phyloP scores from a whole-genome alignment of 192 early-diverging fungal genomes.

The Chytriomyces sp. region DNA sequence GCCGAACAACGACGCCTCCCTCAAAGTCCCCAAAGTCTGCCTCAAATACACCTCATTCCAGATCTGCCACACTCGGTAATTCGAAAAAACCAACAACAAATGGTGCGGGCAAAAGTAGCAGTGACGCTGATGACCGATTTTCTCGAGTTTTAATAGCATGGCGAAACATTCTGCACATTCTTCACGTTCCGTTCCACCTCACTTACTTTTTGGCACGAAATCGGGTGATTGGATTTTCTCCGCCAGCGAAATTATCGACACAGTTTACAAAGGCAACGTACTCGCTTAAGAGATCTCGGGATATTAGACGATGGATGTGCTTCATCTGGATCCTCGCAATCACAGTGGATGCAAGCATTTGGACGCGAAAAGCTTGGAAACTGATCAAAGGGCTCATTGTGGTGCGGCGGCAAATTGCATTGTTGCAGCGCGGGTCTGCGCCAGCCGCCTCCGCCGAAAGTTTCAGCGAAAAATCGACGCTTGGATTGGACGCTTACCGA shows the following conservation, averaged over 20 bases:
- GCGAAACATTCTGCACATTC: conserved; percentile 17
- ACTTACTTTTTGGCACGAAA: not conserved
- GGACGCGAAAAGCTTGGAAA: not conserved
- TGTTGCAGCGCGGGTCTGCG: not conserved
- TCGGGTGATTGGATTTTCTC: not conserved
- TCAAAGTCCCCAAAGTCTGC: no score
- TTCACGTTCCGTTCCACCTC: not conserved
- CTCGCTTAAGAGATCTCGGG: not conserved
- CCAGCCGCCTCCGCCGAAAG: not conserved
- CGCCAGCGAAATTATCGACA: not conserved
- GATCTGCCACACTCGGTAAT: no score
- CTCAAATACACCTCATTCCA: no score
- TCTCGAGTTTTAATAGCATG: conserved; percentile 4
- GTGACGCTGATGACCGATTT: not conserved
- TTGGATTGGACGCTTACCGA: conserved; percentile 5
- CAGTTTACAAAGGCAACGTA: not conserved
- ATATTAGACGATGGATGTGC: conserved; percentile 11
- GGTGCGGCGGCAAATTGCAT: not conserved
- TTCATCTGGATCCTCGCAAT: not conserved
- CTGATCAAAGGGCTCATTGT: not conserved
- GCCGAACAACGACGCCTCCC: no score
- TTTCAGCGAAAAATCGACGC: not conserved
- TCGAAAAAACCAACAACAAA: no score
- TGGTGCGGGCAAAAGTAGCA: no score
- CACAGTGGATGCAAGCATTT: not conserved